phyloP scores from a whole-genome alignment of 169 alveolate genomes.

The Plasmodium billcollinsi region DNA sequence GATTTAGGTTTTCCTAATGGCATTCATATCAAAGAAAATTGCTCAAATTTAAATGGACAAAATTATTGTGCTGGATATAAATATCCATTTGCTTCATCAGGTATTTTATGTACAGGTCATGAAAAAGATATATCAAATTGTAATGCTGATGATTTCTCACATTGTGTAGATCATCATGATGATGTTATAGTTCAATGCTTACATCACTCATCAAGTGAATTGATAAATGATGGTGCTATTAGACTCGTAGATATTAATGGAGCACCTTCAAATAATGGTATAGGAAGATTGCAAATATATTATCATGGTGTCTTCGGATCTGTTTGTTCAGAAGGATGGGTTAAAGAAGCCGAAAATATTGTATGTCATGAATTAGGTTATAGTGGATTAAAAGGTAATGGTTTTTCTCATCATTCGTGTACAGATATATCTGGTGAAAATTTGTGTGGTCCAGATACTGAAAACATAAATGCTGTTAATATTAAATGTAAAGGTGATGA shows the following conservation, averaged over 20 bases:
- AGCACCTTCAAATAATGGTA: slow-evolving; percentile 83
- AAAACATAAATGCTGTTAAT: slow-evolving; percentile 88
- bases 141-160: slow-evolving; percentile 88
- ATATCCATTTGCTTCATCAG: slow-evolving; percentile 88
- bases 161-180: slow-evolving; percentile 86
- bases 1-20: slow-evolving; percentile 90
- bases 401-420: slow-evolving; percentile 89
- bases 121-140: slow-evolving; percentile 85
- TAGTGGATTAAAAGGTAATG: slow-evolving; percentile 86
- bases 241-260: slow-evolving; percentile 88
- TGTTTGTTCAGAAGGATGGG: slow-evolving; percentile 90
- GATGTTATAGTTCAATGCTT: slow-evolving; percentile 90
- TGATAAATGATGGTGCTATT: slow-evolving; percentile 84
- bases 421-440: slow-evolving; percentile 89
- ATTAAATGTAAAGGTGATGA: slow-evolving; percentile 88
- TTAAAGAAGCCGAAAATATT: slow-evolving; percentile 85
- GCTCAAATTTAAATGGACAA: slow-evolving; percentile 86
- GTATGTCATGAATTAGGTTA: slow-evolving; percentile 91
- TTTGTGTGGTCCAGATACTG: slow-evolving; percentile 88
- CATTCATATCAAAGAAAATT: slow-evolving; percentile 82
- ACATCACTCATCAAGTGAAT: slow-evolving; percentile 80
- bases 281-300: slow-evolving; percentile 78
- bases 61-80: slow-evolving; percentile 88
- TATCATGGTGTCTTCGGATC: slow-evolving; percentile 82
- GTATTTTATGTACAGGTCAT: slow-evolving; percentile 86